Percentiles rank a stretch among this genome's conserved stretches.
These are phyloP conservation scores for Coniophora puteana DNA, from an alignment of 1,284 basidiomycete species.

Conservation along the genomic window DNA sequence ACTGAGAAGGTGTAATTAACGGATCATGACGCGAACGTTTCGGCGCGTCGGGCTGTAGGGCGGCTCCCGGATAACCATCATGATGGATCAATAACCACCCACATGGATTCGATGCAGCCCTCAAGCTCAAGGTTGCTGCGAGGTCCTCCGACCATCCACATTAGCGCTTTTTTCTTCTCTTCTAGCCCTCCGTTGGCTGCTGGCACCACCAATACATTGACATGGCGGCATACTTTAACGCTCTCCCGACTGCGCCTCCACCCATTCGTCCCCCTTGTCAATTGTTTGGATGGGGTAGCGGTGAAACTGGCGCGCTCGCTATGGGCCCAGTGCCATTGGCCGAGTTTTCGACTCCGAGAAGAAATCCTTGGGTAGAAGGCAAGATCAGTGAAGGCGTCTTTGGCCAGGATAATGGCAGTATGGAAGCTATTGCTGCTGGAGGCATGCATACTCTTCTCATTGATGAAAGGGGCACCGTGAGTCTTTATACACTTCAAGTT, in stretches of 20 bases:
- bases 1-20: too few relatives aligned
- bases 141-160: too few relatives aligned
- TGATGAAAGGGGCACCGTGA: not conserved
- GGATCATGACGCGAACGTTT: too few relatives aligned
- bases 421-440: not conserved
- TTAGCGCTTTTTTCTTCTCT: too few relatives aligned
- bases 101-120: too few relatives aligned
- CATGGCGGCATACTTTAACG: too few relatives aligned
- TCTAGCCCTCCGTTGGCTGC: too few relatives aligned
- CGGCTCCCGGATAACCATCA: too few relatives aligned
- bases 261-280: not conserved
- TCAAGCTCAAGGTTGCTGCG: too few relatives aligned
- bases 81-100: too few relatives aligned
- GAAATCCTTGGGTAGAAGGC: not conserved
- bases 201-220: too few relatives aligned
- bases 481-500: not conserved
- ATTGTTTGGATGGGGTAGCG: not conserved
- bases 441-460: not conserved
- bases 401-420: not conserved
- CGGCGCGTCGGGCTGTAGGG: too few relatives aligned
- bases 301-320: not conserved
- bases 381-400: not conserved
- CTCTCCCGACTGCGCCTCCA: not conserved
- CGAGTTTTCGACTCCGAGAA: not conserved
- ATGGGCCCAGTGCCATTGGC: not conserved